Evolutionary conservation across 495 filamentous ascomycete species (phyloP).

Genomic region (Geoglossum glabrum): DNA sequence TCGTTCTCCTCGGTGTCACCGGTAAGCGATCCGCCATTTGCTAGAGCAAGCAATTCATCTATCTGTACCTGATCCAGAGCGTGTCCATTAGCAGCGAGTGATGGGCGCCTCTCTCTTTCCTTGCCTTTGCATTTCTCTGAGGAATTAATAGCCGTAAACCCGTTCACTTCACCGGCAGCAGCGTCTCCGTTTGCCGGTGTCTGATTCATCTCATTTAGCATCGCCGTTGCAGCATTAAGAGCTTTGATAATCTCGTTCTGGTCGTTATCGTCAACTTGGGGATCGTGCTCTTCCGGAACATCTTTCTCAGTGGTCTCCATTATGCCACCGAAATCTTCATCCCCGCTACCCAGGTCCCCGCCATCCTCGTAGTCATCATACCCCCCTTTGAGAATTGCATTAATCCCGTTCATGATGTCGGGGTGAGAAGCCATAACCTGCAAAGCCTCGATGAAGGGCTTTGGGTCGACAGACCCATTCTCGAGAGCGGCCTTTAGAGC

Average conservation of each 20-base stretch:
- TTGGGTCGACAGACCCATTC: conserved; percentile 4
- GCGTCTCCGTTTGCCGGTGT: not conserved
- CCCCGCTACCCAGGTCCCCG: conserved; percentile 4
- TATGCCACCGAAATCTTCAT: not conserved
- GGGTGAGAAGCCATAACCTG: conserved; percentile 8
- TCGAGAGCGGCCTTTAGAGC: conserved; percentile 9
- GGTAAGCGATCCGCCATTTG: conserved; percentile 5
- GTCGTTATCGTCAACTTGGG: not conserved
- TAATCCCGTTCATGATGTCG: conserved; percentile 10
- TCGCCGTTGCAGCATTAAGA: conserved; percentile 8
- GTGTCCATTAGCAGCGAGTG: not conserved
- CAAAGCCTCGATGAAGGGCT: conserved; percentile 8
- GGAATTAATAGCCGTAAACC: conserved; percentile 1
- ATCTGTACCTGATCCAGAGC: conserved; percentile 6
- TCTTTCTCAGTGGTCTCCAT: conserved; percentile 1
- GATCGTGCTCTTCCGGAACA: not conserved
- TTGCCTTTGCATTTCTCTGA: not conserved
- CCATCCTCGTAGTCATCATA: conserved; percentile 6
- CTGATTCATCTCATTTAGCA: conserved; percentile 8
- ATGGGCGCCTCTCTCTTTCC: not conserved
- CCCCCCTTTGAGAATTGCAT: conserved; percentile 4
- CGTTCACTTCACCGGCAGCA: not conserved
- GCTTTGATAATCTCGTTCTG: conserved; percentile 9
- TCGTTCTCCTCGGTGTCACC: conserved; percentile 4
- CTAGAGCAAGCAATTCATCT: conserved; percentile 5